A percentile compares a stretch with the other conserved stretches of the same genome.
These are phyloP conservation scores for Wickerhamiella azyma DNA, from an alignment of 805 yeast genomes.

Conservation along the genomic window DNA sequence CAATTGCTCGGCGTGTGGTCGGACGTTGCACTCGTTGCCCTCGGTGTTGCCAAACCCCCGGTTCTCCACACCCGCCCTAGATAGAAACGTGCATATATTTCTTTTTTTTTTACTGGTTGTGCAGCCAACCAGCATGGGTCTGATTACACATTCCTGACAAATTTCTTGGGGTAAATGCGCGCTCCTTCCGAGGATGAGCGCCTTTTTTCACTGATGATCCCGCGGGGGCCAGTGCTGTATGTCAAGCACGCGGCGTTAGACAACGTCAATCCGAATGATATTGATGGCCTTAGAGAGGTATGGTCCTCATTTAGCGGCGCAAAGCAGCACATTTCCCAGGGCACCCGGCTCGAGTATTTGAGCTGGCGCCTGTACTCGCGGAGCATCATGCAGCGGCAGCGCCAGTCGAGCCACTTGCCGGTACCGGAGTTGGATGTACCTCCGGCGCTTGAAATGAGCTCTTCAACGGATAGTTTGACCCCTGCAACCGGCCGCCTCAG, in stretches of 20 bases:
- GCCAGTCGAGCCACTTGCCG: not conserved
- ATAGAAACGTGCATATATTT: not conserved
- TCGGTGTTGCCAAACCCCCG: too few relatives aligned
- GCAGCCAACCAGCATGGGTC: not conserved
- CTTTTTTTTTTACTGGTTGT: not conserved
- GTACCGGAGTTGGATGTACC: constrained; percentile 3
- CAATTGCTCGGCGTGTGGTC: too few relatives aligned
- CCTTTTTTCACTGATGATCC: constrained; percentile 1
- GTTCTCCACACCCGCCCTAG: too few relatives aligned
- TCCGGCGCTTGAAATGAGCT: constrained; percentile 6
- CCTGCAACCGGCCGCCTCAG: not conserved
- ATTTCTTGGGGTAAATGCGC: not conserved
- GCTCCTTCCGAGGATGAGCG: not conserved
- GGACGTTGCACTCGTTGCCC: too few relatives aligned
- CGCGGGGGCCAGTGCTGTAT: constrained; percentile 13
- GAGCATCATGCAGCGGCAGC: constrained; percentile 10
- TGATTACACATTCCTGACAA: not conserved
- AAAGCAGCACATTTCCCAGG: constrained; percentile 16
- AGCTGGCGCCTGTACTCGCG: constrained; percentile 20
- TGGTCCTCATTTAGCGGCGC: constrained; percentile 20
- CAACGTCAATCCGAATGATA: constrained; percentile 16
- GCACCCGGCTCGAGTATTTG: constrained; percentile 18
- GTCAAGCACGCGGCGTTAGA: constrained; percentile 16
- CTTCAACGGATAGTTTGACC: constrained; percentile 1
- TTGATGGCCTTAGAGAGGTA: constrained; percentile 17